Evolutionary conservation across 192 early-diverging fungal genomes (phyloP), one percentile per base, ranked within the genome.

Genomic region (Coemansia sp.): DNA sequence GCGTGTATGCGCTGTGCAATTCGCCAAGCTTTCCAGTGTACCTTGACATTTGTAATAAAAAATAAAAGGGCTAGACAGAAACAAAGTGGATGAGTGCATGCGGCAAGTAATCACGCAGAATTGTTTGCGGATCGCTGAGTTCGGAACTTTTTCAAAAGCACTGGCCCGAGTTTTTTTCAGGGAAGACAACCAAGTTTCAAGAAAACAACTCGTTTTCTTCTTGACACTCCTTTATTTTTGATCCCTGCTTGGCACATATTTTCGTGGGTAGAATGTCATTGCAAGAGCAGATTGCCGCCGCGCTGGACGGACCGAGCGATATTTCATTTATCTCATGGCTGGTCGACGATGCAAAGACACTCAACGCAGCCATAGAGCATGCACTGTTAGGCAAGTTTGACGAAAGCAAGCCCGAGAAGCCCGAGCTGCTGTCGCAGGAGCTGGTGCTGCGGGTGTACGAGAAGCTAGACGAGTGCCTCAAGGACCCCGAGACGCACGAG

Each of bases 1-100:
- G 85, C 41, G 87, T 70, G 57, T 88, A 91, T 12, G 84, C 65
- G 29, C 79, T 65, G 69, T 89, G 84, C 38, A 91, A 76, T 12
- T 71, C 65, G 35, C 68, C 69, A 2, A 81, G 62, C 50, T 67
- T 73, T 50, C 76, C 76, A 0, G 71, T 18, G 38, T 66, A 73
- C 35, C 41, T 55, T 27, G 62, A 61, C 75, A 77, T 77, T 67
- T n/a, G 8, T 0, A 54, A 29, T 26, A 12, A 29, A 29, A 18
- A 18, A 20, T 16, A 48, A 54, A 54, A 54, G n/a, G 43, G 13
- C 3, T 13, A 47, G 19, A 49, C 8, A 49, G n/a, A 49, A 49
- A 49, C 8, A 49, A 20, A 45, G 41, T 45, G 41, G 41, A 35
- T 35, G 32, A 35, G 8, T 9, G 32, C 32, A 35, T 35, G 8